These are phyloP conservation scores for Pelargonium fulgidum DNA, from an alignment of 441 rosid species.

Conservation along the genomic window DNA sequence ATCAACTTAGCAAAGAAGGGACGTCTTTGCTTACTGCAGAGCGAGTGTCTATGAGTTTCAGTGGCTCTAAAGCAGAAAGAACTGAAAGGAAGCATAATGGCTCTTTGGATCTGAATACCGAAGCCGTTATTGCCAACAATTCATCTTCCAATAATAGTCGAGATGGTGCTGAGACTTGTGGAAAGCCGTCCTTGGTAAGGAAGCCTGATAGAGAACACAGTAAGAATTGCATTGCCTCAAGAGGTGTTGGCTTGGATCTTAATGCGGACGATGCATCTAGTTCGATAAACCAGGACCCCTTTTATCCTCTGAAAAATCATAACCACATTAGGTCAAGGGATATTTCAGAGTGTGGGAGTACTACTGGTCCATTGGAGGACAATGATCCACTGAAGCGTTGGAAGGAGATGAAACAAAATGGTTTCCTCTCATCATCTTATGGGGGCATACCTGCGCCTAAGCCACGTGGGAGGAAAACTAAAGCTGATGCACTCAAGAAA, in stretches of 20 bases:
- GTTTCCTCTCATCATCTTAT: slow-evolving; percentile 52
- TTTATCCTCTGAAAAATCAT: slow-evolving; percentile 29
- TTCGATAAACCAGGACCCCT: slow-evolving; percentile 35
- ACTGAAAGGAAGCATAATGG: slow-evolving; percentile 14
- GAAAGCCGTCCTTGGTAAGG: slow-evolving; percentile 20
- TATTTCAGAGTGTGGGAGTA: slow-evolving; percentile 56
- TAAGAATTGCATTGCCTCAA: slow-evolving; percentile 26
- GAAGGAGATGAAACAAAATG: slow-evolving; percentile 90
- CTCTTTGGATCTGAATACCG: slow-evolving; percentile 37
- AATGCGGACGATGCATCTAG: slow-evolving; percentile 47
- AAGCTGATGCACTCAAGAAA: slow-evolving; percentile 48
- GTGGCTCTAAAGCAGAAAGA: slow-evolving; percentile 33
- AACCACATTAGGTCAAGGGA: slow-evolving; percentile 32
- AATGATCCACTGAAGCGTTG: slow-evolving; percentile 64
- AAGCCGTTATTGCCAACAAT: slow-evolving; percentile 22
- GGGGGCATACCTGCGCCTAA: slow-evolving; percentile 70
- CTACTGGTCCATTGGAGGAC: slow-evolving; percentile 42
- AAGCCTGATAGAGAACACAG: slow-evolving; percentile 26
- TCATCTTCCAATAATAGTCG: slow-evolving; percentile 22
- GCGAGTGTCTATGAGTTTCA: not conserved
- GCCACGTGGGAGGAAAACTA: slow-evolving; percentile 59
- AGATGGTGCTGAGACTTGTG: slow-evolving; percentile 3
- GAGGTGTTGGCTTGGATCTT: slow-evolving; percentile 41
- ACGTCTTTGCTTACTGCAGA: not conserved
- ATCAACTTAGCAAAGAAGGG: not conserved